Conservation (phyloP, 108 stramenopile species). For the Skeletonema tropicum region DNA sequence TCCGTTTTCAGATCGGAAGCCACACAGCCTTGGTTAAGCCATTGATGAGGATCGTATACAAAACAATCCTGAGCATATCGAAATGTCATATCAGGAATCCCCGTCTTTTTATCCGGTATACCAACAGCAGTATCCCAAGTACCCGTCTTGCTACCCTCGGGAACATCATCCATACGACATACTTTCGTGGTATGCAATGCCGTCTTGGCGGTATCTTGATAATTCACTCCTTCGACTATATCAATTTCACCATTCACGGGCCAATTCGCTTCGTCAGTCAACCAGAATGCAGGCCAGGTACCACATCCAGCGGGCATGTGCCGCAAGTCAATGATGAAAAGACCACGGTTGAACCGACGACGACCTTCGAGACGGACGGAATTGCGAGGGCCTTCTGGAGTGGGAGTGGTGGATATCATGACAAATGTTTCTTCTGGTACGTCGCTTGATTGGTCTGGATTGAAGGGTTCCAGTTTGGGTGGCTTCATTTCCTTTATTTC, state of each 20-base stretch:
- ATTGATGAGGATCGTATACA: conserved; percentile 89
- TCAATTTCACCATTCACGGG: conserved; percentile 90
- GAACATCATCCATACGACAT: conserved; percentile 59
- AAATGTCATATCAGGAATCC: conserved; percentile 65
- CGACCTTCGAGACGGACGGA: conserved; percentile 83
- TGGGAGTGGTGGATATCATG: conserved; percentile 69
- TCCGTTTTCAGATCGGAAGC: conserved; percentile 59
- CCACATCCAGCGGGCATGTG: conserved; percentile 91
- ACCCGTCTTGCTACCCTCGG: conserved; percentile 74
- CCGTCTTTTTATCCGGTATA: conserved; percentile 78
- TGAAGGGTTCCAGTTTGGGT: conserved; percentile 49
- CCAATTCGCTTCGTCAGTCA: conserved; percentile 85
- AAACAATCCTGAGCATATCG: conserved; percentile 78
- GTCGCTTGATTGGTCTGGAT: conserved; percentile 30
- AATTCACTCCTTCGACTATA: conserved; percentile 89
- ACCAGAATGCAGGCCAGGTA: conserved; percentile 92
- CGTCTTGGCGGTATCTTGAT: conserved; percentile 81
- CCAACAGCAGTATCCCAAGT: conserved; percentile 87
- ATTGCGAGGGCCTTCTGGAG: conserved; percentile 70
- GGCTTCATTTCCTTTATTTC: background rate
- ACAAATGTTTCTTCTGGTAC: conserved; percentile 71
- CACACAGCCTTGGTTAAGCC: conserved; percentile 93
- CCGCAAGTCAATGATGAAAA: conserved; percentile 80
- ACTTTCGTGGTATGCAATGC: conserved; percentile 72
- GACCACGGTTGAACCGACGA: conserved; percentile 75